Percentiles rank a stretch among this genome's conserved stretches.
Evolutionary conservation across 1,284 basidiomycete genomes (phyloP).

Genomic region (Marasmius tenuissimus): DNA sequence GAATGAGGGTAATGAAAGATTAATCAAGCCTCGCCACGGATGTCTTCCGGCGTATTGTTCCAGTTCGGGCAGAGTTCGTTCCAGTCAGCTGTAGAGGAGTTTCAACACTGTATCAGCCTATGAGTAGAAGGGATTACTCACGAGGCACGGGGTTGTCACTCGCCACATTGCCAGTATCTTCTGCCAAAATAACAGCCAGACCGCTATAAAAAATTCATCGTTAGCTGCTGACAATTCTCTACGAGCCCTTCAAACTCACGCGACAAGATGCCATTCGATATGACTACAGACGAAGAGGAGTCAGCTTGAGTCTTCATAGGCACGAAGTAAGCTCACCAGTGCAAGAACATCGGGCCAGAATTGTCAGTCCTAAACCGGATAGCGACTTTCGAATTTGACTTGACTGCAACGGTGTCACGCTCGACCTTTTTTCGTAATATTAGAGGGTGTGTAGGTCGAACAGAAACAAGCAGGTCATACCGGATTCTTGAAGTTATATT

Average conservation of each 20-base stretch:
- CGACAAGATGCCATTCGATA: slow-evolving; percentile 30
- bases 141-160: slow-evolving; percentile 16
- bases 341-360: slow-evolving; percentile 14
- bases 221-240: background rate
- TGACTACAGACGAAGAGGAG: slow-evolving; percentile 17
- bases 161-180: slow-evolving; percentile 26
- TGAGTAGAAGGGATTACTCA: slow-evolving; percentile 1
- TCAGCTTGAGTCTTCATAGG: background rate
- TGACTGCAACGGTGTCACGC: slow-evolving; percentile 8
- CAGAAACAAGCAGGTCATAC: background rate
- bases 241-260: slow-evolving; percentile 15
- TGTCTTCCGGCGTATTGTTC: background rate
- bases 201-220: slow-evolving; percentile 24
- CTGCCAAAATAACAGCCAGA: slow-evolving; percentile 41
- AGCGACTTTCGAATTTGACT: background rate
- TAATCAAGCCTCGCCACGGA: background rate
- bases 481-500: slow-evolving; percentile 33
- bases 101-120: background rate
- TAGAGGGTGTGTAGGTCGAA: background rate
- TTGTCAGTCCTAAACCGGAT: slow-evolving; percentile 14
- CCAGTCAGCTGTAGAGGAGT: slow-evolving; percentile 17
- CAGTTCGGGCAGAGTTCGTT: slow-evolving; percentile 32
- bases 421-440: background rate
- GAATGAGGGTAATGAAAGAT: background rate
- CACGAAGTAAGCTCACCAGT: slow-evolving; percentile 8